Evolutionary conservation across 2,329 filamentous ascomycete genomes (phyloP), one percentile per base, ranked within the genome.

Genomic region (Diaporthe ampelina): DNA sequence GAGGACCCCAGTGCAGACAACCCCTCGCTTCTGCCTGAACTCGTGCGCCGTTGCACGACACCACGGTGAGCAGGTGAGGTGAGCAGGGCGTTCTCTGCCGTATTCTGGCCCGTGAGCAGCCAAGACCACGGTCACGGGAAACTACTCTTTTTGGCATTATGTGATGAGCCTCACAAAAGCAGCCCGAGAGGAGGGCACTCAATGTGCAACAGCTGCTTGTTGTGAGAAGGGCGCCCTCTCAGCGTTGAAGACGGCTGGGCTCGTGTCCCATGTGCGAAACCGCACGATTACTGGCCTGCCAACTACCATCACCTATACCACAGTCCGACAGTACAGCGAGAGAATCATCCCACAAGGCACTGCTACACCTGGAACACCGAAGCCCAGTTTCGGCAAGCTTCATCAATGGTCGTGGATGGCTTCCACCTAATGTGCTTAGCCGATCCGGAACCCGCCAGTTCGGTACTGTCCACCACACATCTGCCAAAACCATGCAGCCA

Each of bases 401-500:
- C 32, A 40, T 54, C n/a, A 68, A 52, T 54, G 32, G 32, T 45
- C 15, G 48, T 68, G 63, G 48, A 54, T 68, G 63, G 32, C 63
- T 68, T 68, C 63, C 63, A 68, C 63, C 63, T 68, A 68, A 68
- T 68, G 63, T 40, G n/a, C 63, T 37, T 68, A 54, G 63, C 63
- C 63, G 63, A 68, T 68, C 63, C 63, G 48, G 63, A 68, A 68
- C 63, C 63, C 63, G 48, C 63, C 63, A 68, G 48, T 68, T 68
- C 63, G 63, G 63, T 68, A 68, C 63, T 68, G 63, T 68, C 63
- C 48, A 68, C 63, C 63, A 68, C 63, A 54, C 63, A 68, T 68
- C 63, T 68, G 63, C 63, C 63, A 54, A 54, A 68, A 68, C 45
- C 63, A 68, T 68, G 63, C 63, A 68, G 63, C 63, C 63, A 68